Base-by-base conservation (phyloP, 2,329 filamentous ascomycete species). In the Ceratocystis ficicola region DNA sequence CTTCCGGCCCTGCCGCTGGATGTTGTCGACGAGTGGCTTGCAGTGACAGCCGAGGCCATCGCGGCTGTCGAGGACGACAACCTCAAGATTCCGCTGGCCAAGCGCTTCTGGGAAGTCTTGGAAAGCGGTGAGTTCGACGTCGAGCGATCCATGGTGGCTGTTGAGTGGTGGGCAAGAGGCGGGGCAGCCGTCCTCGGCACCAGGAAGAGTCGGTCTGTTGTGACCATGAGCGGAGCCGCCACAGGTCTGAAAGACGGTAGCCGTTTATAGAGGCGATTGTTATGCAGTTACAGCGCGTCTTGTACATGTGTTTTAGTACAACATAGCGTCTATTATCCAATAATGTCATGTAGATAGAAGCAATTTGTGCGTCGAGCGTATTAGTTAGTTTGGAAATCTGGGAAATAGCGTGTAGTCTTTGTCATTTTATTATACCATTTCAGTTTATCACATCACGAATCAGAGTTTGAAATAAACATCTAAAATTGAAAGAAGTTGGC, bases 121-220 rank as follows among this genome's bases (percentile, higher is more conserved):
- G 86, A 86, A 50, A 86, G 82, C 70, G 90, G 90, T 2, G 90
- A 95, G 76, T 88, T 96, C 84, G 91, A 96, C 74, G 86, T 95
- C 28, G 89, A 95, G 73, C 82, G 90, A 68, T 87, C 89, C 5
- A 84, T 86, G 50, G 81, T 88, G 41, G 90, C 87, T 62, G 88
- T 95, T 20, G 83, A 84, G 1, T 96, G 92, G 92, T 96, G 92
- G 92, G 80, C 79, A 12, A 75, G 75, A 44, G 81, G 81, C 5
- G 82, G 76, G 76, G 83, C 73, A 73, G 81, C 81, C 69, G 72
- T 81, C 69, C 6, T 68, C 81, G 60, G 68, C 74, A 70, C 63
- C 68, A 67, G 70, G 71, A 68, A 69, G 69, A 12, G 17, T 68
- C 25, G 60, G 50, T 69, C 72, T 65, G 64, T 69, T 52, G 64